These are phyloP conservation scores for Neurospora terricola DNA, from an alignment of 495 filamentous ascomycete species.

Conservation along the genomic window DNA sequence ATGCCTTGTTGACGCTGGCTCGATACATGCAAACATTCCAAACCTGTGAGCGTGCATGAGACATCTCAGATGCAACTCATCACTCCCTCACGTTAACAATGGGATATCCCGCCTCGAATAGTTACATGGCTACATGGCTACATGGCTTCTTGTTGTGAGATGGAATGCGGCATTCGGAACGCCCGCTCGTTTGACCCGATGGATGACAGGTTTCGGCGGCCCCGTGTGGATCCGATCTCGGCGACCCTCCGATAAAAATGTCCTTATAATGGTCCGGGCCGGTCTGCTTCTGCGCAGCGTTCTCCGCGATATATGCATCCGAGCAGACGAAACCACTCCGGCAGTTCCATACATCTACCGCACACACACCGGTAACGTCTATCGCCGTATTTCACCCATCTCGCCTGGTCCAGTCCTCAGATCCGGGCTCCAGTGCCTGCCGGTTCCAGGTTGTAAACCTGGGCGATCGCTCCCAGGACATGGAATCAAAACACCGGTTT, in stretches of 20 bases:
- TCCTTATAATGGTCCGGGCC: neutral
- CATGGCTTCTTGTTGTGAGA: neutral
- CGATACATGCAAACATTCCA: neutral
- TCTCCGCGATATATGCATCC: neutral
- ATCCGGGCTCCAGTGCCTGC: neutral
- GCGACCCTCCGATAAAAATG: neutral
- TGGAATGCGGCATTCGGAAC: neutral
- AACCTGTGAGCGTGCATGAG: neutral
- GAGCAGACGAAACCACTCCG: neutral
- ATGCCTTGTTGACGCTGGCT: neutral
- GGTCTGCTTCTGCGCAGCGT: neutral
- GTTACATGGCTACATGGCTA: neutral
- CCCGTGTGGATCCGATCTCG: neutral
- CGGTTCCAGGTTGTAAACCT: neutral
- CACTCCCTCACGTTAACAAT: neutral
- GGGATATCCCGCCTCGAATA: neutral
- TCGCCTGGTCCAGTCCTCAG: neutral
- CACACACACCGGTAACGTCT: neutral
- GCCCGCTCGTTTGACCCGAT: neutral
- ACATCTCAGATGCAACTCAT: neutral
- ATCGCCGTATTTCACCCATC: neutral
- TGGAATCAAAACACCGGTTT: neutral
- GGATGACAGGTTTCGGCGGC: neutral
- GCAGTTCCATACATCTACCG: neutral
- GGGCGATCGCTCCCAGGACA: neutral